These are phyloP conservation scores for Colletotrichum tofieldiae DNA, from an alignment of 2,329 filamentous ascomycete genomes.

Conservation along the genomic window DNA sequence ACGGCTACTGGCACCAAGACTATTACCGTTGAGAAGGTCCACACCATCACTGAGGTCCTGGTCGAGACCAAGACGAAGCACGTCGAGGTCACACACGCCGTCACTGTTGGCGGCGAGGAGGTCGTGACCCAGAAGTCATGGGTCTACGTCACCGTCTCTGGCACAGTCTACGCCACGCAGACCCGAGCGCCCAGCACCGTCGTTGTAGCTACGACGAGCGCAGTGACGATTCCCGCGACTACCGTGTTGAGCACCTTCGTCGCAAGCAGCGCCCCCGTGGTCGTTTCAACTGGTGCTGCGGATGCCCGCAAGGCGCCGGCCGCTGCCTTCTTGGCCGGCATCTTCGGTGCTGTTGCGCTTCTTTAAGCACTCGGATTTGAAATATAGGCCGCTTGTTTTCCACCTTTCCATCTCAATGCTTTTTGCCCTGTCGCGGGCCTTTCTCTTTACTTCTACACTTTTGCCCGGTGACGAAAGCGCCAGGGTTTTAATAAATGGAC, in stretches of 20 bases:
- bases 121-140: conserved; percentile 55
- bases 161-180: conserved; percentile 48
- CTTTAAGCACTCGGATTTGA: conserved; percentile 47
- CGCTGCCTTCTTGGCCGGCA: conserved; percentile 56
- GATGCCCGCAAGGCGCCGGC: conserved; percentile 53
- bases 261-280: conserved; percentile 44
- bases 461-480: background rate
- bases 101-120: conserved; percentile 49
- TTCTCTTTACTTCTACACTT: background rate
- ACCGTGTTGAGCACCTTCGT: conserved; percentile 46
- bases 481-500: conserved; percentile 7
- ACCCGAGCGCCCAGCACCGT: conserved; percentile 49
- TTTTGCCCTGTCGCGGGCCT: background rate
- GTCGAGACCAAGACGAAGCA: conserved; percentile 58
- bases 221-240: conserved; percentile 48
- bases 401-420: background rate
- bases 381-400: background rate
- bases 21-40: conserved; percentile 52
- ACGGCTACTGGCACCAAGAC: conserved; percentile 62
- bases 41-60: conserved; percentile 56
- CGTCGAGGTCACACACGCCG: conserved; percentile 58
- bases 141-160: conserved; percentile 49
- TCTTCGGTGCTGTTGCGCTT: conserved; percentile 57
- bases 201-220: conserved; percentile 50
- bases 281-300: conserved; percentile 51